A percentile compares a stretch with the other conserved stretches of the same genome.
Conservation (phyloP, 2,329 filamentous ascomycete species). For the Ceratocystis smalleyi region DNA sequence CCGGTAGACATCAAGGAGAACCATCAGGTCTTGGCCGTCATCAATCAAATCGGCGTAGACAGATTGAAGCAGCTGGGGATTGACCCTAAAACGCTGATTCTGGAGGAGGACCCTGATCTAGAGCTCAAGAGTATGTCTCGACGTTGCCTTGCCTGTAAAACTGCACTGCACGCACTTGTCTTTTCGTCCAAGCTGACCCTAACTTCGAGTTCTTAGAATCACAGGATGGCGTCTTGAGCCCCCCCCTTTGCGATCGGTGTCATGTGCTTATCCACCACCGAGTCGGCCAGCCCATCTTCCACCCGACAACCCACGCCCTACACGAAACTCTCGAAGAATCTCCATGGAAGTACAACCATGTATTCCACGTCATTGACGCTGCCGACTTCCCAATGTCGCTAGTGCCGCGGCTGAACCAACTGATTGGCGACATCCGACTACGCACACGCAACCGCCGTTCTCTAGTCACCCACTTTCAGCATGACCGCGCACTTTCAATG, state of each 20-base stretch:
- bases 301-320: constrained; percentile 68
- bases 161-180: not conserved
- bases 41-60: constrained; percentile 25
- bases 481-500: constrained; percentile 57
- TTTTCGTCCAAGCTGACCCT: not conserved
- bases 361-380: constrained; percentile 89
- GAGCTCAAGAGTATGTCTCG: constrained; percentile 11
- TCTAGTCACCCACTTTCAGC: constrained; percentile 46
- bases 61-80: constrained; percentile 33
- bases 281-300: constrained; percentile 51
- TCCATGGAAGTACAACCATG: constrained; percentile 77
- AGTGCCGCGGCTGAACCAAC: constrained; percentile 55
- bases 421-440: constrained; percentile 56
- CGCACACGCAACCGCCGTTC: constrained; percentile 70
- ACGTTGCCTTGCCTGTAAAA: not conserved
- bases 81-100: constrained; percentile 23
- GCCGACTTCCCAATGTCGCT: constrained; percentile 95
- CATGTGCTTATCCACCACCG: constrained; percentile 67
- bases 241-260: constrained; percentile 72
- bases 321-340: constrained; percentile 76
- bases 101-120: constrained; percentile 11
- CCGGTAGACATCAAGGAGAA: constrained; percentile 31
- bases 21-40: constrained; percentile 16
- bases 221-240: constrained; percentile 21
- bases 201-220: constrained; percentile 3